phyloP scores from a whole-genome alignment of 306 rosid species.

The Delonix regia region DNA sequence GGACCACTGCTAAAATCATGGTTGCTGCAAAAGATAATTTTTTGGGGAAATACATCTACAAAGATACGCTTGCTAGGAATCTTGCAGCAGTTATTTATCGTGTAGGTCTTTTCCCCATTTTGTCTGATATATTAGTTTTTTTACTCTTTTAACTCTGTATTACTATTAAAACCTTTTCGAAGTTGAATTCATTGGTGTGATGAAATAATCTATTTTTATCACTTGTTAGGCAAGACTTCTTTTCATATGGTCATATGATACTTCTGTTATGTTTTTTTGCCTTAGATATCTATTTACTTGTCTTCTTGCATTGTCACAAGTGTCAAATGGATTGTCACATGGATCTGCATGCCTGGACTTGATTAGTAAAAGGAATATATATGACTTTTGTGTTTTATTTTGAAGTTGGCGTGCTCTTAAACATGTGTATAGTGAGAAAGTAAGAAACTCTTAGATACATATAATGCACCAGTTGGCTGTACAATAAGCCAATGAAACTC shows the following conservation, averaged over 20 bases:
- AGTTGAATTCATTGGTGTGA: not conserved
- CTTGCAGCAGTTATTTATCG: slow-evolving; percentile 89
- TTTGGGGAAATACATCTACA: slow-evolving; percentile 87
- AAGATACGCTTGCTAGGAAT: slow-evolving; percentile 89
- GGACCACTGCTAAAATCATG: slow-evolving; percentile 98
- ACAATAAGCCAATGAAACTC: too few relatives aligned
- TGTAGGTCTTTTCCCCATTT: slow-evolving; percentile 40
- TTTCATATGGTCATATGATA: not conserved
- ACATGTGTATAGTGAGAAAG: not conserved
- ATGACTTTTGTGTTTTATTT: not conserved
- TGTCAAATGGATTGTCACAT: not conserved
- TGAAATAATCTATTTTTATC: not conserved
- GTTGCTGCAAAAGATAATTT: slow-evolving; percentile 91
- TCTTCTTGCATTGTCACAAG: not conserved
- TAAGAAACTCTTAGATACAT: not conserved
- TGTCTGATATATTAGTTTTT: not conserved
- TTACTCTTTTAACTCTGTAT: too few relatives aligned
- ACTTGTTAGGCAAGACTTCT: not conserved
- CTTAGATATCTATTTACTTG: not conserved
- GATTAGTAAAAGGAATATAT: not conserved
- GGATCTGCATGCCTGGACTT: not conserved
- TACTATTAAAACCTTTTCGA: not conserved
- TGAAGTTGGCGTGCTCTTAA: not conserved
- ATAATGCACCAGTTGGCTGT: not conserved
- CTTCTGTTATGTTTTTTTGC: not conserved